Base-by-base conservation (phyloP, 768 basidiomycete genomes). In the Suillus discolor region DNA sequence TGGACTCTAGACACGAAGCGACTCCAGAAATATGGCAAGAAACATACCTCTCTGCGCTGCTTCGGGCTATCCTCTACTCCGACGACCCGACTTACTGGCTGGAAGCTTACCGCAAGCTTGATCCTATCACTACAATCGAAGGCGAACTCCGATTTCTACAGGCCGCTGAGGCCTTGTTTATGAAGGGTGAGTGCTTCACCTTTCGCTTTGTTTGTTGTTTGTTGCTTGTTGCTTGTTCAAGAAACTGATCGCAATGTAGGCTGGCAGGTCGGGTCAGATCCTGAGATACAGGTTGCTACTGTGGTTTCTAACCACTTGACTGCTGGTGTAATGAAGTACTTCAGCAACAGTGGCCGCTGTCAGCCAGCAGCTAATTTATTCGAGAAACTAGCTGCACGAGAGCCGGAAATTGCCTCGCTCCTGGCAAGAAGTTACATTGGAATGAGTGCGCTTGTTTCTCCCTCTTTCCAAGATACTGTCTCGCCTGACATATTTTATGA, bases 191-290 rank as follows among this genome's bases (percentile, higher is more conserved):
- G 41, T 18, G 57, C 60, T 31, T 23, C 6, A 38, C 12, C n/a
- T n/a, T 12, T 38, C 39, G 15, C 44, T 60, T n/a, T 6, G 31
- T 6, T 31, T 31, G 31, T 39, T 47, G 9, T 34, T 23, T 36
- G 51, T 28, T 6, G 31, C 31, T 31, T 31, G 31, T 39, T 47
- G 9, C 39, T 23, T 36, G 51, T 28, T 42, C 18, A 25, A 44
- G 31, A 23, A 36, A 18, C 55, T 71, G 47, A 71, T 39, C 13
- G 38, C n/a, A 36, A 16, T 6, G 12, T 69, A 96, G 96, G 97
- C 41, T 99, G 97, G 97, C 96, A 97, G 74, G 92, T 99, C 9
- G 97, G 97, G 3, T 97, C 96, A 0, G 97, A 99, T 69, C 97
- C 97, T 0, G 97, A 99, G 78, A 97, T 99, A 28, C 97, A 99